These are phyloP conservation scores for Magnaporthiopsis poae DNA, from an alignment of 2,329 filamentous ascomycete species.

Conservation along the genomic window DNA sequence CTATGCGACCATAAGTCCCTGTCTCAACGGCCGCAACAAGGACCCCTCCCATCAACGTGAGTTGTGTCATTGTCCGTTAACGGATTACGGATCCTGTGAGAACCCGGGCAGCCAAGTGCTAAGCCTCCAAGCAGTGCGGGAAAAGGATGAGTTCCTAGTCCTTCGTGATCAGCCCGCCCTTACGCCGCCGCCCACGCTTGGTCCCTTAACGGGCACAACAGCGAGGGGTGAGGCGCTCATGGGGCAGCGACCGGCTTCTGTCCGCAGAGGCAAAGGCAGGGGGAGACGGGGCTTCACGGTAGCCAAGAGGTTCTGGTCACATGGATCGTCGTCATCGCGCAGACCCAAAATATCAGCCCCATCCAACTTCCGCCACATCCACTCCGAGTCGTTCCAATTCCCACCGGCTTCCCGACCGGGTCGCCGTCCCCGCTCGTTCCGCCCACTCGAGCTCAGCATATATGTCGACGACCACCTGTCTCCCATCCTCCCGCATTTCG, in stretches of 20 bases:
- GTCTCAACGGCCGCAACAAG: conserved; percentile 23
- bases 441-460: conserved; percentile 49
- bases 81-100: not conserved
- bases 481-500: conserved; percentile 45
- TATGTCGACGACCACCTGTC: conserved; percentile 40
- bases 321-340: conserved; percentile 31
- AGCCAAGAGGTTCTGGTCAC: conserved; percentile 36
- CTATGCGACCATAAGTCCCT: conserved; percentile 30
- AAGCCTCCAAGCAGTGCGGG: conserved; percentile 14
- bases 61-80: conserved; percentile 9
- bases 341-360: conserved; percentile 49
- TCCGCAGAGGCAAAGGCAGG: conserved; percentile 1
- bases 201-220: conserved; percentile 11
- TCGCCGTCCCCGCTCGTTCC: conserved; percentile 31
- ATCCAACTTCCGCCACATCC: conserved; percentile 50
- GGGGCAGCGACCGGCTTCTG: conserved; percentile 15
- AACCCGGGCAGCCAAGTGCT: conserved; percentile 9
- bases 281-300: conserved; percentile 31
- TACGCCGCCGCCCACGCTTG: conserved; percentile 21
- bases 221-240: not conserved
- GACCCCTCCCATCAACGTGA: conserved; percentile 22
- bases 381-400: conserved; percentile 35
- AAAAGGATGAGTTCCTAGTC: conserved; percentile 19
- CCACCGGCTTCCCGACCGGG: conserved; percentile 17
- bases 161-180: conserved; percentile 23